Percentiles rank a stretch among this genome's conserved stretches.
These are phyloP conservation scores for Dactylellina parvicollis DNA, from an alignment of 2,329 filamentous ascomycete species.

Conservation along the genomic window DNA sequence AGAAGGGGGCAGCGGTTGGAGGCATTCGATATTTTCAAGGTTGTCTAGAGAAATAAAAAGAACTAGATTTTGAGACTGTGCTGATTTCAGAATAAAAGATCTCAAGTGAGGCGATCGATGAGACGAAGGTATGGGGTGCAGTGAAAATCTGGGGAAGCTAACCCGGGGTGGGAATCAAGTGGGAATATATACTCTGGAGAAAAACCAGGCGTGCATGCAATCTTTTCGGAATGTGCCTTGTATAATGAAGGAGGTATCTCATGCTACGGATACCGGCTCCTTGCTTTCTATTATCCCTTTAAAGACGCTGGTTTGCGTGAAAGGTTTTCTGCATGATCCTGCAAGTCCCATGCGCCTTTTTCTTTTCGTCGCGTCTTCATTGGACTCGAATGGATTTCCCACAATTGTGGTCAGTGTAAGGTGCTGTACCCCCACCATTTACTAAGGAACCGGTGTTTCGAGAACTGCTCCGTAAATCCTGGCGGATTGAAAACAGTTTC, in stretches of 20 bases:
- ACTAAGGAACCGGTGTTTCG: slow-evolving; percentile 28
- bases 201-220: background rate
- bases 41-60: background rate
- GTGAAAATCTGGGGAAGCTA: slow-evolving; percentile 52
- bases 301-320: slow-evolving; percentile 24
- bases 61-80: background rate
- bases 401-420: background rate
- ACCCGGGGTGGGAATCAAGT: slow-evolving; percentile 22
- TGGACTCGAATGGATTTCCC: background rate
- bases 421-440: slow-evolving; percentile 38
- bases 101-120: background rate
- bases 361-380: no score
- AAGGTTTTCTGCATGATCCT: slow-evolving; percentile 34
- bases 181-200: slow-evolving; percentile 28
- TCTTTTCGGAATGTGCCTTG: background rate
- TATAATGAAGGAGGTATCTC: slow-evolving; percentile 16
- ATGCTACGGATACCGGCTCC: slow-evolving; percentile 2
- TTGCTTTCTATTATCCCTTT: slow-evolving; percentile 28
- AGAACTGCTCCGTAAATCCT: slow-evolving; percentile 11
- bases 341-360: slow-evolving; percentile 24
- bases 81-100: background rate
- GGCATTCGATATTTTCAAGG: slow-evolving; percentile 34
- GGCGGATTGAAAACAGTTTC: slow-evolving; percentile 17
- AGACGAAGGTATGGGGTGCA: slow-evolving; percentile 39
- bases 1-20: slow-evolving; percentile 20